Percentiles rank a stretch among this genome's conserved stretches.
Conservation (phyloP, 1,139 yeast species). For the Hemisphaericaspora subhashii region DNA sequence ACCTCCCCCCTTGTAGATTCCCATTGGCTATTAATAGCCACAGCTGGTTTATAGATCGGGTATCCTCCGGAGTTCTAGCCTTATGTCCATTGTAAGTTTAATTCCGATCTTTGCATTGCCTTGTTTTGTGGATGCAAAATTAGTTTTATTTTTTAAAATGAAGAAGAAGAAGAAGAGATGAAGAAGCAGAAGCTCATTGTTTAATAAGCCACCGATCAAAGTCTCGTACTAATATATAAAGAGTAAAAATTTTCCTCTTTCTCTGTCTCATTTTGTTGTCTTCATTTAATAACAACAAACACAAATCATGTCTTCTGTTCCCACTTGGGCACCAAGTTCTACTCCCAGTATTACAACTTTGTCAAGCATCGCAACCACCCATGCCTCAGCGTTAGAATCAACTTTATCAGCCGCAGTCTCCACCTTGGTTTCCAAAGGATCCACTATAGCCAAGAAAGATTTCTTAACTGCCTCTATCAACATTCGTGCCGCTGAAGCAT, state of each 20-base stretch:
- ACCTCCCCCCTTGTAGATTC: too few species aligned
- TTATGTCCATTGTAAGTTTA: too few species aligned
- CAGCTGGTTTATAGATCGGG: too few species aligned
- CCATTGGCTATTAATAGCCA: too few species aligned
- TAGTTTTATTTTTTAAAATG: too few species aligned
- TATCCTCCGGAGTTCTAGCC: too few species aligned
- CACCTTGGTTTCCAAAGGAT: constrained; percentile 18
- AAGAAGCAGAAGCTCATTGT: too few species aligned
- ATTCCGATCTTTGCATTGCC: too few species aligned
- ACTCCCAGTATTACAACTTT: constrained; percentile 13
- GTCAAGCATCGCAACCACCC: constrained; percentile 17
- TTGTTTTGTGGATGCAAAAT: too few species aligned
- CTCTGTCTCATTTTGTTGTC: neutral
- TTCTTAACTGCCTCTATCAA: constrained; percentile 22
- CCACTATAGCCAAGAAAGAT: constrained; percentile 14
- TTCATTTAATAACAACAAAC: neutral
- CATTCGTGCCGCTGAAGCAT: constrained; percentile 40
- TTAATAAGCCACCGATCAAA: too few species aligned
- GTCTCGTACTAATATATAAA: neutral
- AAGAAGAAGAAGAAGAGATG: too few species aligned
- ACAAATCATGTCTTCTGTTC: constrained; percentile 2
- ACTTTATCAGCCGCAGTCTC: constrained; percentile 13
- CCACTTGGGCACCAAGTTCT: constrained; percentile 14
- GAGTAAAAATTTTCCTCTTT: neutral
- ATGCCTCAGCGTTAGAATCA: constrained; percentile 18